These are phyloP conservation scores for Pseudoturritis turrita DNA, from an alignment of 345 rosid species.

Conservation along the genomic window DNA sequence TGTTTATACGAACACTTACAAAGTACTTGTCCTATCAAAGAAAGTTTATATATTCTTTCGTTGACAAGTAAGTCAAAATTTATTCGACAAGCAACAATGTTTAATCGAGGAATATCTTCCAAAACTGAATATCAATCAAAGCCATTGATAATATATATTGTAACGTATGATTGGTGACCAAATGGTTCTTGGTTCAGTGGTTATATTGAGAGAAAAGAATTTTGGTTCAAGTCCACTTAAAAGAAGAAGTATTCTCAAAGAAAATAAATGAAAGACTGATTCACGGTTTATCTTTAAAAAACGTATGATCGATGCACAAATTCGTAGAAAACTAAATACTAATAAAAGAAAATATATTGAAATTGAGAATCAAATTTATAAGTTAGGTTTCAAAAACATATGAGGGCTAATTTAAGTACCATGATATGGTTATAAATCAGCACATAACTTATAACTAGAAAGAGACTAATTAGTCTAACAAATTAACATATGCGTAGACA, in stretches of 20 bases:
- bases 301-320: too few species aligned
- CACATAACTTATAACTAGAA: not conserved
- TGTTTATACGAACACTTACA: not conserved
- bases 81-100: conserved; percentile 20
- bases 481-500: not conserved
- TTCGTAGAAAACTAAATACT: not conserved
- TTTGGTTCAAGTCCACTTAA: too few species aligned
- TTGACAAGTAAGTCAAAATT: conserved; percentile 4
- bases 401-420: not conserved
- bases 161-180: too few species aligned
- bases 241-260: too few species aligned
- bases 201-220: too few species aligned
- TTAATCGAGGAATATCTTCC: conserved; percentile 9
- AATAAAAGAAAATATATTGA: not conserved
- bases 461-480: conserved; percentile 14
- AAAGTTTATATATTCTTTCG: conserved; percentile 1
- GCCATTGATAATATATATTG: not conserved
- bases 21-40: not conserved
- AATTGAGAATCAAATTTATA: not conserved
- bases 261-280: too few species aligned
- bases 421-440: not conserved
- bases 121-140: not conserved
- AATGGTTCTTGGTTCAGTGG: too few species aligned
- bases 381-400: not conserved
- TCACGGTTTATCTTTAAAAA: too few species aligned